These are phyloP conservation scores for Pochonia chlamydosporia DNA, from an alignment of 2,329 filamentous ascomycete species.

Conservation along the genomic window DNA sequence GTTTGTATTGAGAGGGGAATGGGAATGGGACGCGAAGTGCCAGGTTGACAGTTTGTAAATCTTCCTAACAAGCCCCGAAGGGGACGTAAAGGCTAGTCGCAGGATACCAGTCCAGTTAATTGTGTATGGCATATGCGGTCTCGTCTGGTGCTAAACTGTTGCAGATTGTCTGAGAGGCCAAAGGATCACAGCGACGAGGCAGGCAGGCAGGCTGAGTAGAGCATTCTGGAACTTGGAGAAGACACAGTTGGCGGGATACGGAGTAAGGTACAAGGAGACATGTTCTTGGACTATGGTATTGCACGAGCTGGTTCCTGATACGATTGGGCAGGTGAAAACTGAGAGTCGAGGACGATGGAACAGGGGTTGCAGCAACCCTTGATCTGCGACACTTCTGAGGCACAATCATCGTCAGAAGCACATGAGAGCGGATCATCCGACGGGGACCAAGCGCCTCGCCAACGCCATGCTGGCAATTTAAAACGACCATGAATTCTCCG, in stretches of 20 bases:
- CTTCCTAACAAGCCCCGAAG: no score
- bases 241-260: no score
- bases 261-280: no score
- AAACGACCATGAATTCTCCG: neutral
- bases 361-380: conserved; percentile 26
- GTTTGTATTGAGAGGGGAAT: no score
- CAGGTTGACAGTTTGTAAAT: neutral
- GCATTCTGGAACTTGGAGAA: no score
- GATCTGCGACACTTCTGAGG: conserved; percentile 43
- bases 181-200: no score
- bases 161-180: no score
- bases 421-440: conserved; percentile 4
- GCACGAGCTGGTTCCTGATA: neutral
- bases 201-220: no score
- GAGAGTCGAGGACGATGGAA: conserved; percentile 8
- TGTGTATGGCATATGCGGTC: no score
- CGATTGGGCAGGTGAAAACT: neutral
- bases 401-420: conserved; percentile 20
- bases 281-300: neutral
- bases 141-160: no score
- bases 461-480: neutral
- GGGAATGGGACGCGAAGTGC: neutral
- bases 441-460: neutral
- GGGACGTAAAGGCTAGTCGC: no score
- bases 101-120: no score